These are phyloP conservation scores for Penicillium sp. DNA, from an alignment of 2,329 filamentous ascomycete species.

Conservation along the genomic window DNA sequence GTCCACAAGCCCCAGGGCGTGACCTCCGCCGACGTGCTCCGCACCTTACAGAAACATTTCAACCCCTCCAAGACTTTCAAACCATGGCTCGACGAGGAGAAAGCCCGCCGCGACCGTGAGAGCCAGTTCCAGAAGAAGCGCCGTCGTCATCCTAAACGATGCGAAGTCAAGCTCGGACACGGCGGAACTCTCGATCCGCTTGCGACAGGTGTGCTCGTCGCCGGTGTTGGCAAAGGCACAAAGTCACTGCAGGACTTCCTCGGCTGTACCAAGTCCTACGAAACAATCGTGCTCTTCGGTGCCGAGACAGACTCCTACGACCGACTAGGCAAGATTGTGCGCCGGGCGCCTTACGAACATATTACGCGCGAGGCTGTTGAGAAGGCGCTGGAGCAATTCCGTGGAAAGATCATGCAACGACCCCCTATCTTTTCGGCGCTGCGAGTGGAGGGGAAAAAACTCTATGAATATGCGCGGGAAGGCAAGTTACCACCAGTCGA, in stretches of 20 bases:
- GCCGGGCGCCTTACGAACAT: constrained; percentile 71
- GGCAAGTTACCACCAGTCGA: constrained; percentile 82
- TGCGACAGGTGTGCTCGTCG: constrained; percentile 86
- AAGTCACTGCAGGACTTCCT: constrained; percentile 78
- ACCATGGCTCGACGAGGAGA: constrained; percentile 69
- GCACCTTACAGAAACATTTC: constrained; percentile 81
- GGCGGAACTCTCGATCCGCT: constrained; percentile 93
- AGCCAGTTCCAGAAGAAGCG: constrained; percentile 59
- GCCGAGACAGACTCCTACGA: constrained; percentile 93
- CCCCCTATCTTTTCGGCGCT: constrained; percentile 91
- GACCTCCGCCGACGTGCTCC: constrained; percentile 86
- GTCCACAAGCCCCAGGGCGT: constrained; percentile 89
- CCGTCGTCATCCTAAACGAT: constrained; percentile 55
- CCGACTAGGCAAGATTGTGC: constrained; percentile 76
- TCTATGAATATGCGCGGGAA: constrained; percentile 94
- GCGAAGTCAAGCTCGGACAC: constrained; percentile 90
- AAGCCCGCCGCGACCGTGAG: constrained; percentile 56
- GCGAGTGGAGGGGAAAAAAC: constrained; percentile 86
- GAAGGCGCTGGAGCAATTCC: constrained; percentile 69
- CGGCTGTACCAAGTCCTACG: constrained; percentile 88
- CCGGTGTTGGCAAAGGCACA: constrained; percentile 83
- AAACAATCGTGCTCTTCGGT: constrained; percentile 84
- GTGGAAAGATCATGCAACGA: constrained; percentile 81
- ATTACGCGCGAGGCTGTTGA: constrained; percentile 78
- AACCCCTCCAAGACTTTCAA: constrained; percentile 76